A percentile compares a stretch with the other conserved stretches of the same genome.
Conservation (phyloP, 139 green algal species). For the Tetratostichococcus sp. region DNA sequence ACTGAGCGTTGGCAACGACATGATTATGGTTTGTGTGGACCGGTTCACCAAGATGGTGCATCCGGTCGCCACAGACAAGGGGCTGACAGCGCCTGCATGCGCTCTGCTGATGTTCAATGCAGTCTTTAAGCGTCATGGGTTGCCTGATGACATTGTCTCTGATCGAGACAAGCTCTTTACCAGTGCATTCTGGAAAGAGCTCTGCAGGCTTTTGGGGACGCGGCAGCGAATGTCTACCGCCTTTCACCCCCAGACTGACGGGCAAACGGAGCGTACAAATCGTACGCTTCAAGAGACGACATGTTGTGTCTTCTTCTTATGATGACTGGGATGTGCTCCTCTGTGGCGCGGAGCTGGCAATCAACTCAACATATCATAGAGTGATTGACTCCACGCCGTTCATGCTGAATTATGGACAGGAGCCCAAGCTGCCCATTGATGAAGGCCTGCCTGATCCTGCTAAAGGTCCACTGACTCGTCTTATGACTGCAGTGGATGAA, state of each 20-base stretch:
- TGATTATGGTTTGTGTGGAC: conserved; percentile 36
- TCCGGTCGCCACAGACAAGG: conserved; percentile 13
- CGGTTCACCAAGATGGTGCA: conserved; percentile 38
- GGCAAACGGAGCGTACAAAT: conserved; percentile 61
- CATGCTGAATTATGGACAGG: conserved; percentile 10
- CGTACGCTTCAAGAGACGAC: conserved; percentile 49
- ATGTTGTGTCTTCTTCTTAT: conserved; percentile 24
- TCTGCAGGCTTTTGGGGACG: conserved; percentile 19
- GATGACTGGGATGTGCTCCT: conserved; percentile 46
- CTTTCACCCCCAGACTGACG: conserved; percentile 58
- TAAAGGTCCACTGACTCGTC: background rate
- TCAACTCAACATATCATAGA: conserved; percentile 35
- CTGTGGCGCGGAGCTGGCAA: conserved; percentile 40
- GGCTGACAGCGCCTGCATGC: background rate
- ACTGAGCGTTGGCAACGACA: conserved; percentile 18
- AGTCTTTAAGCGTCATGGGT: conserved; percentile 8
- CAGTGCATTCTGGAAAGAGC: conserved; percentile 26
- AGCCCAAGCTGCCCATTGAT: conserved; percentile 16
- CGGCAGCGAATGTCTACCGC: conserved; percentile 27
- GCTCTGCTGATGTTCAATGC: background rate
- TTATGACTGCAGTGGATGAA: background rate
- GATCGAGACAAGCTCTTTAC: conserved; percentile 32
- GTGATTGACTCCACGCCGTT: conserved; percentile 30
- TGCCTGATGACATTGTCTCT: conserved; percentile 24
- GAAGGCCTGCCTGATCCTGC: background rate